Conservation (phyloP, 176 grass and related monocot species). For the Cenchrus purpureus region DNA sequence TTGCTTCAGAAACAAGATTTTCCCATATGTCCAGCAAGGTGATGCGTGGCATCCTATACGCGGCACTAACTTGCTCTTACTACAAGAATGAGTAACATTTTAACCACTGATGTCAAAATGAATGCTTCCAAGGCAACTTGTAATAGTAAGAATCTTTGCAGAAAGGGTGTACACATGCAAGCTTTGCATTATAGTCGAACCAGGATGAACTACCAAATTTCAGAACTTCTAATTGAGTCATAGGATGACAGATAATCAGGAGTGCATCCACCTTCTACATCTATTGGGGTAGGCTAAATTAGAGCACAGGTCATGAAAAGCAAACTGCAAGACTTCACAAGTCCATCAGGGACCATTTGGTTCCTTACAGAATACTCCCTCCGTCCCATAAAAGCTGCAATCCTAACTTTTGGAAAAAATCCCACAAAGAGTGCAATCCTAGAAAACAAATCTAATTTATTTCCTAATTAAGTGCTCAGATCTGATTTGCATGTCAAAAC, state of each 20-base stretch:
- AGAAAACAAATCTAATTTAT: no score
- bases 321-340: background rate
- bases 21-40: background rate
- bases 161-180: background rate
- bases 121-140: background rate
- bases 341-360: background rate
- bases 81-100: background rate
- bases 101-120: background rate
- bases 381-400: no score
- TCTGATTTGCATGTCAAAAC: no score
- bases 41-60: background rate
- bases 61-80: background rate
- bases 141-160: background rate
- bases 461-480: no score
- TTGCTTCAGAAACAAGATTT: constrained; percentile 13
- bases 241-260: background rate
- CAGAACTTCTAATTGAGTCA: background rate
- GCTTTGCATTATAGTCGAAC: background rate
- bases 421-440: no score
- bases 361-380: background rate
- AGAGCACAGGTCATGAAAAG: background rate
- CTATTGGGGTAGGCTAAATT: background rate
- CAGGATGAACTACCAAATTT: constrained; percentile 13
- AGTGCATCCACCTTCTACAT: background rate
- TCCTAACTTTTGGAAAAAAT: no score